Evolutionary conservation across 495 filamentous ascomycete species (phyloP), one percentile per base, ranked within the genome.

Genomic region (Neurospora hispaniola): DNA sequence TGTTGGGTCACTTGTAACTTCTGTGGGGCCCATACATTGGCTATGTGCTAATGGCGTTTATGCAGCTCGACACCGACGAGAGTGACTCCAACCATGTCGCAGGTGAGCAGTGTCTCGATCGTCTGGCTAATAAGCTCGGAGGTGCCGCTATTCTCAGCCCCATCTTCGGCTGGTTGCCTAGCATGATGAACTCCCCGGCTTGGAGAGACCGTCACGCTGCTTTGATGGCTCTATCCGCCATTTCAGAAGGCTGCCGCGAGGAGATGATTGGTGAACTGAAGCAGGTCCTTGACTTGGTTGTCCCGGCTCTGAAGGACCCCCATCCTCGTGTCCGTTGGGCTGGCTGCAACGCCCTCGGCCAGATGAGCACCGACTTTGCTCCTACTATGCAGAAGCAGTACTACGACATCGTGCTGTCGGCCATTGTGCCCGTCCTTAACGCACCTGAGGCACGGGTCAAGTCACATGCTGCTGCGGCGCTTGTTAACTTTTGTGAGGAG

Each of bases 361-460:
- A 99, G 81, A 99, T 99, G 96, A 98, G 96, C 82, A 99, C 96
- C 11, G 96, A 99, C 81, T 99, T 99, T 80, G 96, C 96, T 41
- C 95, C 94, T 2, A 97, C 92, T 14, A 98, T 99, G 96, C 96
- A 99, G 80, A 91, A 94, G 76, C 95, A 97, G 77, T 97, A 95
- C 81, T 94, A 96, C 77, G 86, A 90, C 66, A 84, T 90, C 46
- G 93, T 98, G 2, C 85, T 99, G 68, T 91, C 89, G 71, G 93
- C 93, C 74, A 97, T 99, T 68, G 94, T 98, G 72, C 94, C 94
- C 5, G 96, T 98, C 1, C 88, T 99, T 16, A 87, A 94, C 76
- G 94, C 94, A 2, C 86, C 92, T 4, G 95, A 98, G 81, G 93
- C 94, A 35, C 90, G 96, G 70, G 96, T 99, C 69, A 96, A 98